Percentiles rank a stretch among this genome's conserved stretches.
Conservation (phyloP, 2,329 filamentous ascomycete species). For the Colletotrichum sp. region DNA sequence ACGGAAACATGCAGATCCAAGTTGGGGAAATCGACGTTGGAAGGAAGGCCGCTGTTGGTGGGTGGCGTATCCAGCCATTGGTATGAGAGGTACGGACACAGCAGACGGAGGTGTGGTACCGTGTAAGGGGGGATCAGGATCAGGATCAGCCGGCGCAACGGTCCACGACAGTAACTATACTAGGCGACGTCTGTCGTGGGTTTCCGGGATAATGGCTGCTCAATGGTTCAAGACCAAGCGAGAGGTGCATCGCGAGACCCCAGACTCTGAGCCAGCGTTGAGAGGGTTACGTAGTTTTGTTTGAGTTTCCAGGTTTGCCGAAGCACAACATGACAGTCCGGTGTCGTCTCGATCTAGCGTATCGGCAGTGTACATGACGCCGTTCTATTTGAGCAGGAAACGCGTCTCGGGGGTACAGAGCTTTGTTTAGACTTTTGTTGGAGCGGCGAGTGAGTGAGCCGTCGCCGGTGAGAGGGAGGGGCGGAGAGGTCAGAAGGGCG, state of each 20-base stretch:
- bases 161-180: background rate
- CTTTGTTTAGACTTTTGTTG: background rate
- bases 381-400: background rate
- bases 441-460: background rate
- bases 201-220: background rate
- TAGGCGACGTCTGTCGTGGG: background rate
- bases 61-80: background rate
- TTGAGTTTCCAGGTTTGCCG: background rate
- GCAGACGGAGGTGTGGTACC: background rate
- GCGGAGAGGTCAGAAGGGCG: background rate
- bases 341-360: background rate
- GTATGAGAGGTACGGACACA: background rate
- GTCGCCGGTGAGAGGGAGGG: background rate
- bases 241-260: background rate
- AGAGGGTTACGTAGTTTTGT: background rate
- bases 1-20: conserved; percentile 7
- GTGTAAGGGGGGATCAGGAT: background rate
- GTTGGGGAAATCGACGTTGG: background rate
- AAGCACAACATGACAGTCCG: background rate
- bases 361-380: conserved; percentile 5
- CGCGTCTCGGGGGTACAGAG: background rate
- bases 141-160: conserved; percentile 1
- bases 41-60: background rate
- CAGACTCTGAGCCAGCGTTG: background rate
- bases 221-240: background rate